Conservation (phyloP, 2,329 filamentous ascomycete species). For the Didymella glomerata region DNA sequence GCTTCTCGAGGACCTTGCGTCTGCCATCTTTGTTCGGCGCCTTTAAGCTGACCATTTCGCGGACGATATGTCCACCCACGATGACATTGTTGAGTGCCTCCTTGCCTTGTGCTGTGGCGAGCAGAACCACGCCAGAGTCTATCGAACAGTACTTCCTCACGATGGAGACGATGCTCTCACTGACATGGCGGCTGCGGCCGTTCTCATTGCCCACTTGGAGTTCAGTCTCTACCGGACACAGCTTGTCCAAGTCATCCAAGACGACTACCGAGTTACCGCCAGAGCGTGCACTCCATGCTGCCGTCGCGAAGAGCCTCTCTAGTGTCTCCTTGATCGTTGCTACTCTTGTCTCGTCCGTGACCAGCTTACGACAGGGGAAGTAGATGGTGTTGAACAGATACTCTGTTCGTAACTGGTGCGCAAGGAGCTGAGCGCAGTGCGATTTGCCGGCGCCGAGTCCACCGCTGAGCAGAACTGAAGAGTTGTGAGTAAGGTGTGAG, state of each 20-base stretch:
- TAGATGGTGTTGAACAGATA: conserved; percentile 84
- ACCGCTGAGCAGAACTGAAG: conserved; percentile 88
- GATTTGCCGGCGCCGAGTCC: conserved; percentile 92
- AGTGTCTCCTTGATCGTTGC: conserved; percentile 91
- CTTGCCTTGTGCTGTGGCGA: conserved; percentile 92
- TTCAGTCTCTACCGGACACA: conserved; percentile 94
- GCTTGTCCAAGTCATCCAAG: conserved; percentile 89
- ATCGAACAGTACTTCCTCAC: conserved; percentile 83
- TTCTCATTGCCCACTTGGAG: conserved; percentile 94
- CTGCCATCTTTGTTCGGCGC: conserved; percentile 92
- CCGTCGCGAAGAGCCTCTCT: conserved; percentile 82
- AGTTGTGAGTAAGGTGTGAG: conserved; percentile 81
- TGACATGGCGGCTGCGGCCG: conserved; percentile 88
- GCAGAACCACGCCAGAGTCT: conserved; percentile 81
- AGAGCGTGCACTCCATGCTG: conserved; percentile 88
- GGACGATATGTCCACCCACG: conserved; percentile 88
- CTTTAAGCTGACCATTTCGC: conserved; percentile 88
- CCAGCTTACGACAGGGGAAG: conserved; percentile 84
- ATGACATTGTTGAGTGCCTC: conserved; percentile 91
- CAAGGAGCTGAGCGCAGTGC: conserved; percentile 77
- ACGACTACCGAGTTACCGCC: conserved; percentile 86
- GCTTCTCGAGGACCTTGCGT: conserved; percentile 80
- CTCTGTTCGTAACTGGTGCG: conserved; percentile 74
- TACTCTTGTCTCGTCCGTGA: conserved; percentile 89
- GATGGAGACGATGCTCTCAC: conserved; percentile 84